Evolutionary conservation across 345 rosid genomes (phyloP), one percentile per base, ranked within the genome.

Genomic region (Cardamine chenopodiifolia): DNA sequence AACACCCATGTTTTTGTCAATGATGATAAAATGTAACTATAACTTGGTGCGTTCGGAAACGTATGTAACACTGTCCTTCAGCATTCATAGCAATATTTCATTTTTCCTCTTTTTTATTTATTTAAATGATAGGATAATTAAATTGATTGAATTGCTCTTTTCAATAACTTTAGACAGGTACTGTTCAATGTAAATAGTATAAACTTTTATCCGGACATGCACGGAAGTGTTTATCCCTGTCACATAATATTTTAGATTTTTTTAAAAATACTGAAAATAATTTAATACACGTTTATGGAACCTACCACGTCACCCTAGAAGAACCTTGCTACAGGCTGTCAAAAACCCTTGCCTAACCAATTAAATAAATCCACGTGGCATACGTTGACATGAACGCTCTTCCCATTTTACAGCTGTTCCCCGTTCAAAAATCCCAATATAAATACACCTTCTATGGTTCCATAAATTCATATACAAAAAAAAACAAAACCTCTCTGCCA

Each of bases 251-350:
- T 31, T 26, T 0, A 19, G 0, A 19, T 50, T 45, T 17, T 50
- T n/a, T 0, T 11, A 35, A 29, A 34, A 1, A 9, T 8, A 15
- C 57, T 37, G 10, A 56, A 64, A 35, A 34, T 18, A 8, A 19
- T 37, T 48, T 15, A 35, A 68, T 54, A 58, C 66, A 70, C 64
- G 54, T 61, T 55, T 70, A 26, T 13, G 58, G 56, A 59, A 34
- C 66, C 10, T 28, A 31, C 81, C 81, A 78, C 81, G 82, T 78
- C 82, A 78, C 65, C 32, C 71, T 68, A 67, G 12, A 35, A 28
- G 40, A 68, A 68, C 75, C 70, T 72, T 35, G 44, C 35, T 45
- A 73, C 82, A 78, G 78, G 66, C 78, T 78, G 82, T 69, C 70
- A n/a, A 18, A 48, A 23, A 72, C 39, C 13, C 39, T 47, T 12